phyloP scores from a whole-genome alignment of 106 monocot species.

The Alisma plantagoaquatica region DNA sequence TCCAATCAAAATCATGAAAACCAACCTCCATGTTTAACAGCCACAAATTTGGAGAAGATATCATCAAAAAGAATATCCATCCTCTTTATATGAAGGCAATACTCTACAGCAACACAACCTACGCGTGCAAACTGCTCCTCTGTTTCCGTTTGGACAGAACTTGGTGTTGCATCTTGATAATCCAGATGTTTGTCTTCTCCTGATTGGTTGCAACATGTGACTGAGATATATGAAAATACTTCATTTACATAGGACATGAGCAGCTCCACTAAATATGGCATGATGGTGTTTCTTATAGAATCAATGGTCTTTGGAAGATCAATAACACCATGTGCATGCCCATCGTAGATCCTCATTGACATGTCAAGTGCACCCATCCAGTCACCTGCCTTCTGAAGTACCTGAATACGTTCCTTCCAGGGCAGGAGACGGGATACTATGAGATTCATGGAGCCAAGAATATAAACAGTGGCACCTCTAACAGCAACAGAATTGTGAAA shows the following conservation, averaged over 20 bases:
- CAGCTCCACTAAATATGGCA: constrained; percentile 90
- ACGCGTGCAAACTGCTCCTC: constrained; percentile 94
- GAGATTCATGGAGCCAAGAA: constrained; percentile 79
- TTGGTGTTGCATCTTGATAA: constrained; percentile 19
- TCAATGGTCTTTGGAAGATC: constrained; percentile 87
- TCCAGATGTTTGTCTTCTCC: constrained; percentile 26
- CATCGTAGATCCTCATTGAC: constrained; percentile 96
- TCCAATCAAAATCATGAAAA: too few species aligned
- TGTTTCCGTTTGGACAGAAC: constrained; percentile 29
- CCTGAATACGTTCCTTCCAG: constrained; percentile 96
- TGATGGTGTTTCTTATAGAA: constrained; percentile 69
- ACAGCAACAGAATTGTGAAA: constrained; percentile 90
- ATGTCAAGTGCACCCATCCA: constrained; percentile 99
- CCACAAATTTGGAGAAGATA: constrained; percentile 83
- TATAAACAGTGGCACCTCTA: constrained; percentile 92
- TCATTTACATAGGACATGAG: constrained; percentile 88
- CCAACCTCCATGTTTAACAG: constrained; percentile 86
- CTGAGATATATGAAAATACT: constrained; percentile 94
- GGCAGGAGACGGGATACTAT: constrained; percentile 91
- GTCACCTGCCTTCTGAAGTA: constrained; percentile 87
- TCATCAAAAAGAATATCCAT: constrained; percentile 78
- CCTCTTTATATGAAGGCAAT: constrained; percentile 81
- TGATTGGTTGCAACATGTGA: constrained; percentile 59
- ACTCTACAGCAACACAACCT: constrained; percentile 96
- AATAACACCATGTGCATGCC: constrained; percentile 93